Conservation (phyloP, 495 filamentous ascomycete species). For the Talaromyces nanjingensis region DNA sequence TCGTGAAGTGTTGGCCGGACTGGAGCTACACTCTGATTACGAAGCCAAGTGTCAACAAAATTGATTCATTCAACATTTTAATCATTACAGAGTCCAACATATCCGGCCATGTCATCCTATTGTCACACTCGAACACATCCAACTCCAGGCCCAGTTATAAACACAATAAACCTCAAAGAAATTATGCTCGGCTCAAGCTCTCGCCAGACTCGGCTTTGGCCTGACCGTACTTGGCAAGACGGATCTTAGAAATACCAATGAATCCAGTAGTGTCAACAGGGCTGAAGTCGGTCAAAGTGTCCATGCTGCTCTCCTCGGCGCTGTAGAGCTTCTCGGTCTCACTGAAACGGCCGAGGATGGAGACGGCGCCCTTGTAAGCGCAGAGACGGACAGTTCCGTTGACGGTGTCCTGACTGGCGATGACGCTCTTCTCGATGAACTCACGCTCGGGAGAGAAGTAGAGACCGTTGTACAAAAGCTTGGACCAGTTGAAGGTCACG, state of each 20-base stretch:
- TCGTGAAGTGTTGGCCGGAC: no score
- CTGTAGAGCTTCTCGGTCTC: conserved; percentile 83
- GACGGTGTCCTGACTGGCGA: conserved; percentile 61
- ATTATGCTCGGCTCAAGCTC: conserved; percentile 12
- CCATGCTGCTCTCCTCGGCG: conserved; percentile 77
- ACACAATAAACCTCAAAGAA: not conserved
- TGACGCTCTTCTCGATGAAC: conserved; percentile 67
- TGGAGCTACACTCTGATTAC: not conserved
- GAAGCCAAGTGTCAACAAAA: not conserved
- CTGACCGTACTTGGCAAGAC: conserved; percentile 81
- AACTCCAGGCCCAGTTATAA: not conserved
- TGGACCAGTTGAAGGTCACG: conserved; percentile 68
- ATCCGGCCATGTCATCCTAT: not conserved
- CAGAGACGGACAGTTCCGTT: conserved; percentile 65
- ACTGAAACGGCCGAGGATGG: conserved; percentile 66
- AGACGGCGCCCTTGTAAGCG: conserved; percentile 71
- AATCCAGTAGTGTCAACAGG: conserved; percentile 72
- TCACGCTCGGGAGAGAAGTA: conserved; percentile 75
- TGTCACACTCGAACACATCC: not conserved
- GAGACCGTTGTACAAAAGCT: conserved; percentile 73
- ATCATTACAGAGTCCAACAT: not conserved
- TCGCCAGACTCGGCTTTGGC: conserved; percentile 12
- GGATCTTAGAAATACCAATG: conserved; percentile 75
- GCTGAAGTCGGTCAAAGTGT: conserved; percentile 73
- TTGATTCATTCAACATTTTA: conserved; percentile 3